phyloP scores from a whole-genome alignment of 345 rosid genomes.

The Microcos paniculata region DNA sequence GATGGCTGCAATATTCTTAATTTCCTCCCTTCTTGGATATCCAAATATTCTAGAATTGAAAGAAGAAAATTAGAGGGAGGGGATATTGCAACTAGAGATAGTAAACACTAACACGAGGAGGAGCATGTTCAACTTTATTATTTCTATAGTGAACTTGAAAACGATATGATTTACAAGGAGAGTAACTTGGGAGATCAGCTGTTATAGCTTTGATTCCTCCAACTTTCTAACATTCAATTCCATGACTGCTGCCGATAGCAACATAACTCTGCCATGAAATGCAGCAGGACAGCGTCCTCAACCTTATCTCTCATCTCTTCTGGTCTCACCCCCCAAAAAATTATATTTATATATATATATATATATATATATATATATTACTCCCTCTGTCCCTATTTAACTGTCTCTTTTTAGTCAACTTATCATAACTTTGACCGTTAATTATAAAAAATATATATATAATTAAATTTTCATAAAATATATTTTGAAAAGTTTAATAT shows the following conservation, averaged over 20 bases:
- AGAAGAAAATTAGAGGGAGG: not conserved
- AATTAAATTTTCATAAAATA: too few relatives aligned
- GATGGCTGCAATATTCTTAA: not conserved
- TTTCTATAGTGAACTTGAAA: not conserved
- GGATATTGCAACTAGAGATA: not conserved
- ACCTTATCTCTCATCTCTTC: not conserved
- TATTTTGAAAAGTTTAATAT: too few relatives aligned
- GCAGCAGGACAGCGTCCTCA: not conserved
- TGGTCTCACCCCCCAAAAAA: not conserved
- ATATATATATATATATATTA: too few relatives aligned
- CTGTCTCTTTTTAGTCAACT: too few relatives aligned
- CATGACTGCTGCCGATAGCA: not conserved
- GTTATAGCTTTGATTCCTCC: not conserved
- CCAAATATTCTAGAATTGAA: not conserved
- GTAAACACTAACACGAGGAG: not conserved
- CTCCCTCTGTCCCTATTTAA: too few relatives aligned
- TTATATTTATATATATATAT: too few relatives aligned
- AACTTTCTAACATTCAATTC: not conserved
- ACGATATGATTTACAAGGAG: not conserved
- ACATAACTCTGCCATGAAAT: not conserved
- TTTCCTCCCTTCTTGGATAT: not conserved
- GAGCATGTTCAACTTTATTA: not conserved
- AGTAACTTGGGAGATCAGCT: not conserved
- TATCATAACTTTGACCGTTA: too few relatives aligned
- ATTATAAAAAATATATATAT: too few relatives aligned